Evolutionary conservation across 345 rosid species (phyloP), one percentile per base, ranked within the genome.

Genomic region (Angophora floribunda): DNA sequence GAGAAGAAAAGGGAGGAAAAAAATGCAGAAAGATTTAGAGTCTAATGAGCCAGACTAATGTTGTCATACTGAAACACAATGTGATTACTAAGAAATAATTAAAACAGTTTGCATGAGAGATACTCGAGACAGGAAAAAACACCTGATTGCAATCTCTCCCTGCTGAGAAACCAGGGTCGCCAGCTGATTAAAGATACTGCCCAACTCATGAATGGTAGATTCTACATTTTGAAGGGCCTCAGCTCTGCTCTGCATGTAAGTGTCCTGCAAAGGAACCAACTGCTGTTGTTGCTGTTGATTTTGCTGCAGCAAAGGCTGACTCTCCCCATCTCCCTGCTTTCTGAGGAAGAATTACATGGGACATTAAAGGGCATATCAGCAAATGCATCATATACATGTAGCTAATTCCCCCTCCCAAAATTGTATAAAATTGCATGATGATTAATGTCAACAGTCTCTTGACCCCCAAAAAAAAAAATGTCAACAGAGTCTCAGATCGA

Each of bases 121-220:
- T 49, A 32, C 70, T 51, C 75, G 6, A 32, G 85, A 87, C 51
- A 85, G 51, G 45, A 67, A 63, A 36, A 78, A 87, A 85, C 70
- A 94, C 96, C 96, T 94, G 88, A 94, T 93, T 19, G 96, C 96
- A 89, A 94, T 91, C 90, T 94, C 95, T 88, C 96, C 96, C 91
- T 94, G 96, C 89, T 93, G 94, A 36, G 96, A 93, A 88, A 94
- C 96, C 88, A 94, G 90, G 24, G 94, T 93, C 45, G 94, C 95
- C 84, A 94, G 87, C 87, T 94, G 96, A 51, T 93, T 94, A 87
- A 94, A 94, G 61, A 93, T 94, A 82, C 78, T 93, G 91, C 95
- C 45, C 85, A 94, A 86, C 88, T 94, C 96, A 85, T 94, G 96
- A 89, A 94, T 94, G 79, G 96, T 94, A 51, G 96, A 94, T 90